Conservation (phyloP, 768 basidiomycete species). For the Lactarius hengduanensis region DNA sequence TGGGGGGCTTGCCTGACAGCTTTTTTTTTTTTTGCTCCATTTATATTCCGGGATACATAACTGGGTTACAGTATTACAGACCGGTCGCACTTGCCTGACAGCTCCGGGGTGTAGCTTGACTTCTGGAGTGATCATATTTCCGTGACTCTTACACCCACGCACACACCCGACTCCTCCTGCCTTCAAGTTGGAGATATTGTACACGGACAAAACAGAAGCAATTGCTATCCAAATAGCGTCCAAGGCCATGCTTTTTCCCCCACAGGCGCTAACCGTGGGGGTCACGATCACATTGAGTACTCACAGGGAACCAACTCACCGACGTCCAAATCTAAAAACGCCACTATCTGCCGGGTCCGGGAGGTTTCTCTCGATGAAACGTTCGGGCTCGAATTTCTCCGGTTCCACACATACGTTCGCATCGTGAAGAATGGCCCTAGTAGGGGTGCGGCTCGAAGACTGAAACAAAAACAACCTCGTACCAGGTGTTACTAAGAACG, state of each 20-base stretch:
- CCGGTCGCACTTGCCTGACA: not conserved
- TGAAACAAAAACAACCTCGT: not conserved
- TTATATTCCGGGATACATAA: too few species aligned
- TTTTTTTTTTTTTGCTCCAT: too few species aligned
- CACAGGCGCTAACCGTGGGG: conserved; percentile 15
- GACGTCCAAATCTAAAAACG: conserved; percentile 29
- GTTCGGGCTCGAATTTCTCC: conserved; percentile 28
- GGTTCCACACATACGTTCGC: conserved; percentile 27
- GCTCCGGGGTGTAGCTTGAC: conserved; percentile 19
- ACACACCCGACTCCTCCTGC: too few species aligned
- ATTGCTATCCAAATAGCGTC: conserved; percentile 30
- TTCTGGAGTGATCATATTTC: conserved; percentile 23
- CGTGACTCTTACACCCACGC: not conserved
- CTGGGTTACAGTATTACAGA: too few species aligned
- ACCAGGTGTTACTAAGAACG: conserved; percentile 30
- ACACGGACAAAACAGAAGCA: conserved; percentile 24
- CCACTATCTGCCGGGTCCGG: conserved; percentile 25
- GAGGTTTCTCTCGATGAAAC: conserved; percentile 20
- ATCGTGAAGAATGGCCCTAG: conserved; percentile 30
- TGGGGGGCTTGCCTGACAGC: conserved; percentile 10
- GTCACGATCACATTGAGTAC: not conserved
- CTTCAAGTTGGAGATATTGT: conserved; percentile 14
- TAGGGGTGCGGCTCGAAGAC: not conserved
- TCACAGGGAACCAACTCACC: conserved; percentile 14
- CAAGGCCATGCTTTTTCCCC: conserved; percentile 25